Evolutionary conservation across 805 yeast species (phyloP).

Genomic region (Zygosaccharomyces bailii): DNA sequence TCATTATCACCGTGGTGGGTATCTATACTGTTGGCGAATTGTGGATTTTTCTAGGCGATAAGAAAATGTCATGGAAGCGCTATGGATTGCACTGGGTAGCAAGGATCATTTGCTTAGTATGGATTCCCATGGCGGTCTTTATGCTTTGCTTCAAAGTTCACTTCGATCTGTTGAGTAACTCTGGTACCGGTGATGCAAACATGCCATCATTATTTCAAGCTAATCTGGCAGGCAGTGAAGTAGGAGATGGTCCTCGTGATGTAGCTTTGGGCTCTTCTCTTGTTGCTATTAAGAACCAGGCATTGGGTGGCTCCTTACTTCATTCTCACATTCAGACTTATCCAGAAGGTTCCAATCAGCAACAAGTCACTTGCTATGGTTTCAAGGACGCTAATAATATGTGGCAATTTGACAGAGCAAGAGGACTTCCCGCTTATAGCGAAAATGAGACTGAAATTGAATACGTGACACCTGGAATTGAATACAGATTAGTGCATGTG

Average conservation of each 20-base stretch:
- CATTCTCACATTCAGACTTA: constrained; percentile 85
- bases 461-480: constrained; percentile 56
- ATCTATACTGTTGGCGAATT: constrained; percentile 83
- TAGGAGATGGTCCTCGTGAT: constrained; percentile 68
- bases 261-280: constrained; percentile 56
- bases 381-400: constrained; percentile 85
- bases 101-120: constrained; percentile 57
- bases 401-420: constrained; percentile 65
- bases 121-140: constrained; percentile 62
- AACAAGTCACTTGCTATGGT: constrained; percentile 90
- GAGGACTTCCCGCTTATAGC: constrained; percentile 37
- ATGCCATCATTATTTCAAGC: constrained; percentile 85
- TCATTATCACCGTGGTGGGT: constrained; percentile 85
- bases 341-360: constrained; percentile 92
- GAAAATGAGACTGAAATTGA: constrained; percentile 34
- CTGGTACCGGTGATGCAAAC: constrained; percentile 78
- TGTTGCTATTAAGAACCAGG: constrained; percentile 55
- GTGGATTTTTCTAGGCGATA: constrained; percentile 80
- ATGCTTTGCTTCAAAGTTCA: constrained; percentile 68
- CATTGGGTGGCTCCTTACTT: constrained; percentile 68
- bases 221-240: constrained; percentile 60
- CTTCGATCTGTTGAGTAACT: constrained; percentile 64
- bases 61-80: constrained; percentile 44
- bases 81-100: constrained; percentile 65
- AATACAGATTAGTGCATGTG: constrained; percentile 68